A percentile compares a stretch with the other conserved stretches of the same genome.
phyloP scores from a whole-genome alignment of 352 stramenopile genomes.

The Lagenidium giganteum region DNA sequence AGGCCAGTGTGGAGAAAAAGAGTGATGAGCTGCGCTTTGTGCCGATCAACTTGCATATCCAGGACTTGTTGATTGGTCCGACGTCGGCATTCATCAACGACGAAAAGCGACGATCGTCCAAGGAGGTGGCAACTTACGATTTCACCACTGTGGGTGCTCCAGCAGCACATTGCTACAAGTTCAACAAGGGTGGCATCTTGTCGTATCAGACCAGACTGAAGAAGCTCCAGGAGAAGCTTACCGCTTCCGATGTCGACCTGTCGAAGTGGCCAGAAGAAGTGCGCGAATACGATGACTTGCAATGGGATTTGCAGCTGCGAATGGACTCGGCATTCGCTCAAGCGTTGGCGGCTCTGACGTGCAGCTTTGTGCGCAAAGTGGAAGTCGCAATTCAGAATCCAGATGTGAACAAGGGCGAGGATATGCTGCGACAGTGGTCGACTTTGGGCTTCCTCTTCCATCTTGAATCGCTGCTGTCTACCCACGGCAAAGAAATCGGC shows the following conservation, averaged over 20 bases:
- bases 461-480: constrained; percentile 92
- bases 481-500: constrained; percentile 93
- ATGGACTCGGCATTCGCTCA: constrained; percentile 82
- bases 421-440: constrained; percentile 79
- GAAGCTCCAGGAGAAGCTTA: constrained; percentile 78
- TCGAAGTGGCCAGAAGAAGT: constrained; percentile 79
- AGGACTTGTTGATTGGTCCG: constrained; percentile 78
- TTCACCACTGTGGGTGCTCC: constrained; percentile 84
- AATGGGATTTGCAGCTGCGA: constrained; percentile 81
- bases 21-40: constrained; percentile 77
- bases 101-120: constrained; percentile 65
- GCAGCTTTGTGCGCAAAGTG: constrained; percentile 82
- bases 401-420: constrained; percentile 64
- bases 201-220: constrained; percentile 72
- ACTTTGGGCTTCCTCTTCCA: constrained; percentile 86
- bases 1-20: constrained; percentile 86
- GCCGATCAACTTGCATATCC: constrained; percentile 85
- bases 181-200: constrained; percentile 82
- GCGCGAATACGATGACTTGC: constrained; percentile 78
- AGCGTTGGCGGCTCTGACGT: constrained; percentile 62
- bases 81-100: constrained; percentile 85
- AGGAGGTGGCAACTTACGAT: constrained; percentile 79
- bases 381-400: constrained; percentile 79
- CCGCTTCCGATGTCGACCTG: constrained; percentile 58
- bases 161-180: constrained; percentile 82